Evolutionary conservation across 2,329 filamentous ascomycete genomes (phyloP).

Genomic region (Bipolaris victoriae): DNA sequence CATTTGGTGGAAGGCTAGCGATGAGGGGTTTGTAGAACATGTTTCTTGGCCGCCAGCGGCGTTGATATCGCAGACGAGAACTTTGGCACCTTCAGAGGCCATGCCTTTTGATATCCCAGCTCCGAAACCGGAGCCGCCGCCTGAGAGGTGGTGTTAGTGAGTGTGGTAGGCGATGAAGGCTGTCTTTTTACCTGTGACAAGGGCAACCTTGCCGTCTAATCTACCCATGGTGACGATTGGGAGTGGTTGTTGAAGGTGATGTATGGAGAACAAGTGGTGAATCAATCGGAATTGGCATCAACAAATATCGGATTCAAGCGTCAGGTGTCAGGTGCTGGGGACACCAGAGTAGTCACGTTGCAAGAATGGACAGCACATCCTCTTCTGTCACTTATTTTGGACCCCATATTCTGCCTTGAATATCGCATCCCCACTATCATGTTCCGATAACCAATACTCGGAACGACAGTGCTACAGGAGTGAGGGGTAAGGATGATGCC

Average conservation of each 20-base stretch:
- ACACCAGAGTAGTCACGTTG: constrained; percentile 9
- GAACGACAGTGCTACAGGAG: constrained; percentile 5
- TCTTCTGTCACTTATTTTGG: background rate
- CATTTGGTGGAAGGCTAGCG: constrained; percentile 49
- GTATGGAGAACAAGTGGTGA: background rate
- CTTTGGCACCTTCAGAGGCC: constrained; percentile 64
- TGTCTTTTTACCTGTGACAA: constrained; percentile 57
- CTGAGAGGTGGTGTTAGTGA: constrained; percentile 35
- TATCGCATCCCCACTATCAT: constrained; percentile 13
- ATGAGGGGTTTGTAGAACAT: constrained; percentile 48
- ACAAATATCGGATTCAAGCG: background rate
- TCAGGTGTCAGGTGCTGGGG: background rate
- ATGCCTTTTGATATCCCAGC: constrained; percentile 67
- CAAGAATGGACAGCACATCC: background rate
- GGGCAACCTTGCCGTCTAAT: constrained; percentile 62
- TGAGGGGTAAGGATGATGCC: constrained; percentile 25
- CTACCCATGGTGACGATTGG: constrained; percentile 42
- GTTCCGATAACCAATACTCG: constrained; percentile 3
- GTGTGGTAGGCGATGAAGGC: background rate
- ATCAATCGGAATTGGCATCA: background rate
- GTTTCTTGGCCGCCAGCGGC: constrained; percentile 60
- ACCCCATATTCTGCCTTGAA: constrained; percentile 3
- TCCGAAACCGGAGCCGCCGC: constrained; percentile 69
- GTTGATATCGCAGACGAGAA: constrained; percentile 68
- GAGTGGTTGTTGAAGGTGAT: background rate